These are phyloP conservation scores for Malus domestica DNA, from an alignment of 306 rosid species.

Conservation along the genomic window ASM211411v1 NC_041795.1:35684001-35684500, in stretches of 20 bases:
- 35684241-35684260: conserved; percentile 45
- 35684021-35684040: conserved; percentile 97
- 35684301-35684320: conserved; percentile 45
- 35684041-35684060: conserved; percentile 36
- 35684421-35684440: conserved; percentile 31
- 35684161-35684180: conserved; percentile 70
- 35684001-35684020: conserved; percentile 47
- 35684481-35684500: conserved; percentile 45
- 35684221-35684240: conserved; percentile 68
- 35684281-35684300: conserved; percentile 89
- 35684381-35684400: conserved; percentile 99
- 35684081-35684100: conserved; percentile 47
- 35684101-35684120: conserved; percentile 67
- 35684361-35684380: conserved; percentile 92
- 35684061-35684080: conserved; percentile 39
- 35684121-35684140: conserved; percentile 86
- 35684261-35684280: conserved; percentile 61
- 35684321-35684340: conserved; percentile 42
- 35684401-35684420: conserved; percentile 48
- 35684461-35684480: conserved; percentile 71
- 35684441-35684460: conserved; percentile 67
- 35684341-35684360: conserved; percentile 56
- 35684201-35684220: conserved; percentile 58
- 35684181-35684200: conserved; percentile 58
- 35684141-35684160: conserved; percentile 75